Conservation (phyloP, 768 basidiomycete species). For the Lentinula raphanica region DNA sequence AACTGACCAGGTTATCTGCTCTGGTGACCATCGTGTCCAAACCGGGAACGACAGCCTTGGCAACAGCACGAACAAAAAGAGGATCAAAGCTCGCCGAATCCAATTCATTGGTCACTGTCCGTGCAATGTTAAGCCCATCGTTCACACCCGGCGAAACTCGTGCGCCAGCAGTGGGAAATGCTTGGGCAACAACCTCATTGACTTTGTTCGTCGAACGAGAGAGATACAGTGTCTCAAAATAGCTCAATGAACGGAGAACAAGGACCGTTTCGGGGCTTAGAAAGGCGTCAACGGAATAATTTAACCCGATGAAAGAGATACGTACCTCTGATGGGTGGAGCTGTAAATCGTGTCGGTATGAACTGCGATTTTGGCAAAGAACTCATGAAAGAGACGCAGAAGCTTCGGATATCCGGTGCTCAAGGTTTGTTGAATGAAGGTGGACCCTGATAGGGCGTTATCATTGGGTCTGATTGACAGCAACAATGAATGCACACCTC, state of each 20-base stretch:
- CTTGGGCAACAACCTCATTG: slow-evolving; percentile 75
- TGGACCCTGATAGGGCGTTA: slow-evolving; percentile 50
- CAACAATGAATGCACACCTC: slow-evolving; percentile 42
- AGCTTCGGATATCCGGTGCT: slow-evolving; percentile 83
- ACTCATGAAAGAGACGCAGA: slow-evolving; percentile 90
- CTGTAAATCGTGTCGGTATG: slow-evolving; percentile 94
- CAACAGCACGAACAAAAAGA: slow-evolving; percentile 71
- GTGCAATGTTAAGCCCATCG: slow-evolving; percentile 74
- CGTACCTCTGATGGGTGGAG: slow-evolving; percentile 75
- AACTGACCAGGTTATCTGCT: slow-evolving; percentile 64
- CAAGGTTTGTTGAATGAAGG: slow-evolving; percentile 87
- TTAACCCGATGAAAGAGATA: neutral
- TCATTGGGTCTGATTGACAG: neutral
- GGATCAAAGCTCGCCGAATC: slow-evolving; percentile 94
- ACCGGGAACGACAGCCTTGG: slow-evolving; percentile 62
- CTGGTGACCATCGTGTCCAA: slow-evolving; percentile 65
- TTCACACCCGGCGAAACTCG: slow-evolving; percentile 65
- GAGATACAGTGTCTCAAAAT: slow-evolving; percentile 86
- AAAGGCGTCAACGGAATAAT: slow-evolving; percentile 1
- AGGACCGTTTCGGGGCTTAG: slow-evolving; percentile 90
- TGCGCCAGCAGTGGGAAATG: slow-evolving; percentile 64
- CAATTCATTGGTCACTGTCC: slow-evolving; percentile 83
- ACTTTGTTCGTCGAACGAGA: slow-evolving; percentile 78
- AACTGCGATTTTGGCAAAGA: slow-evolving; percentile 92
- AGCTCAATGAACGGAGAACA: slow-evolving; percentile 74